Percentiles rank a stretch among this genome's conserved stretches.
Evolutionary conservation across 2,329 filamentous ascomycete genomes (phyloP).

Genomic region (Paracoccidioides lutzii): DNA sequence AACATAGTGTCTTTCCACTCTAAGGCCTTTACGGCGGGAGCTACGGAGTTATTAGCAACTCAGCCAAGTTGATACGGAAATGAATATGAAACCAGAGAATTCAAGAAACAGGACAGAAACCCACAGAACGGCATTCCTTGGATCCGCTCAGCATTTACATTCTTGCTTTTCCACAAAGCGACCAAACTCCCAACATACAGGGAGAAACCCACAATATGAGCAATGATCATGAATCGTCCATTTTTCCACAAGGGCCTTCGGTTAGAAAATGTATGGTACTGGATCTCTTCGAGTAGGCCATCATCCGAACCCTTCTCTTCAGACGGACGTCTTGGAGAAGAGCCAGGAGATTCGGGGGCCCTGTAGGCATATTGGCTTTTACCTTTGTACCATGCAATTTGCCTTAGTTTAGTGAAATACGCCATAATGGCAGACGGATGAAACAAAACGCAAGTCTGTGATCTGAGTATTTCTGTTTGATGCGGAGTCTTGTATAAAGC

Average conservation of each 20-base stretch:
- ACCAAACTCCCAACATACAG: neutral
- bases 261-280: neutral
- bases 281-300: neutral
- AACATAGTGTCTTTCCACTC: neutral
- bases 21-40: neutral
- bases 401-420: neutral
- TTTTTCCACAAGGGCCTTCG: neutral
- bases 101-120: neutral
- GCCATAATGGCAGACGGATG: neutral
- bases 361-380: neutral
- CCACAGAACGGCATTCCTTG: neutral
- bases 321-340: neutral
- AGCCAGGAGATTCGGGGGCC: neutral
- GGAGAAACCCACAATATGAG: neutral
- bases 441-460: neutral
- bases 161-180: neutral
- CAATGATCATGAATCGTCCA: neutral
- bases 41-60: neutral
- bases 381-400: neutral
- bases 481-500: neutral
- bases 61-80: neutral
- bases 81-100: neutral
- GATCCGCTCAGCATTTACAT: neutral
- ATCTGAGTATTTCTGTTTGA: too few species aligned
- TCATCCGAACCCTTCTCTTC: neutral